These are phyloP conservation scores for Eleusine indica DNA, from an alignment of 176 grass and related monocot species.

Conservation along the genomic window DNA sequence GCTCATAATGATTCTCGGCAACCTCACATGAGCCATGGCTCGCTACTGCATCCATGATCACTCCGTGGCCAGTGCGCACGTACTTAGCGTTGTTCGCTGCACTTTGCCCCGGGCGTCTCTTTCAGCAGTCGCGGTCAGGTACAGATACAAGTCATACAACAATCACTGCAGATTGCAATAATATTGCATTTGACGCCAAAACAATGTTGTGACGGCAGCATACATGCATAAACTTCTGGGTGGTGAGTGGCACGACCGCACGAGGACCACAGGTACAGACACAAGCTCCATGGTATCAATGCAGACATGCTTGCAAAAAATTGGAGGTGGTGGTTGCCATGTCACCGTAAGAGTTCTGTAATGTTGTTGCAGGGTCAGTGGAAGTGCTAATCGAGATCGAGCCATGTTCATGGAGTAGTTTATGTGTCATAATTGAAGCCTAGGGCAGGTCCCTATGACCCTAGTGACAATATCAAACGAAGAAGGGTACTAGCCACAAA, in stretches of 20 bases:
- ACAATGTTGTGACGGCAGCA: background rate
- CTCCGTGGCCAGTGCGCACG: conserved; percentile 3
- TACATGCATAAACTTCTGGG: background rate
- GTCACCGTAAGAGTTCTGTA: conserved; percentile 24
- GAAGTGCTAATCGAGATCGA: conserved; percentile 27
- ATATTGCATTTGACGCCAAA: conserved; percentile 2
- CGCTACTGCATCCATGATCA: background rate
- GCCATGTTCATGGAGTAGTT: conserved; percentile 22
- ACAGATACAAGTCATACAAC: background rate
- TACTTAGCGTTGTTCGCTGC: conserved; percentile 10
- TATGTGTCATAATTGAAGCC: conserved; percentile 48
- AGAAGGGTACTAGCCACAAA: background rate
- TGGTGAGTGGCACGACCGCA: conserved; percentile 19
- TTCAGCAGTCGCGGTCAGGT: conserved; percentile 2
- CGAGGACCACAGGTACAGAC: conserved; percentile 30
- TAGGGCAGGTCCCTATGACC: conserved; percentile 21
- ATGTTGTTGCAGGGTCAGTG: conserved; percentile 35
- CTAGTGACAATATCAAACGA: conserved; percentile 4
- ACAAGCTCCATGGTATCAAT: background rate
- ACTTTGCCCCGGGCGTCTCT: conserved; percentile 13
- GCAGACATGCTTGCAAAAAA: background rate
- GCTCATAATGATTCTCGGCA: conserved; percentile 2
- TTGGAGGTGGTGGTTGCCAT: conserved; percentile 30
- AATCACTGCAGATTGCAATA: background rate
- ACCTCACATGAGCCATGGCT: background rate